Base-by-base conservation (phyloP, 345 rosid species). In the Boechera stricta region DNA sequence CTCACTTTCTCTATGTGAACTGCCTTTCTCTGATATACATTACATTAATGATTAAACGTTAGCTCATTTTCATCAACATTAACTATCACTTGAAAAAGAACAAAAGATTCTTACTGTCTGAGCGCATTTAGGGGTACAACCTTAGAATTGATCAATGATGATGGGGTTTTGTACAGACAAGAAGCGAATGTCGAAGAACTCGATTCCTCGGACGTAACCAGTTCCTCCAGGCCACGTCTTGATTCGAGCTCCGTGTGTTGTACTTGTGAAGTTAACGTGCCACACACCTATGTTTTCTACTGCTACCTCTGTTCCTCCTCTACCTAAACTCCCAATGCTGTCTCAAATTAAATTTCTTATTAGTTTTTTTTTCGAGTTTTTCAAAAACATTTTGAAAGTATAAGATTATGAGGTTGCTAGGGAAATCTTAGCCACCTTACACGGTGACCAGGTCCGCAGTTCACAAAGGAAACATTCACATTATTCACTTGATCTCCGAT, bases 251-350 rank as follows among this genome's bases (percentile, higher is more conserved):
- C 93, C 89, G 64, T 89, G 87, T 0, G 73, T 44, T 9, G 88
- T 74, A 5, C 84, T 80, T 0, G 28, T 61, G 65, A 87, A 82
- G 58, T 31, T 61, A 54, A 84, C 73, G 7, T 80, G 47, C 47
- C 39, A 59, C 18, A 89, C 89, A 21, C 64, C 57, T 26, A 86
- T 79, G 24, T 76, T 64, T 69, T 86, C 81, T 9, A 89, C 87
- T 3, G 28, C 72, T 5, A 36, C 79, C 3, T 31, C 21, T 0
- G 5, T 42, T 38, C 83, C 86, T 44, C 68, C 64, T 55, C 8
- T 31, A 13, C 91, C 93, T 64, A 89, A 78, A 73, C 93, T 89
- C 60, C 91, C 89, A 69, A 89, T 51, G 55, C 94, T 87, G 58
- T 71, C 15, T 55, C 59, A 38, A 12, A 21, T 21, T 21, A 21